phyloP scores from a whole-genome alignment of 2,329 filamentous ascomycete species.

The Daldinia sp. region DNA sequence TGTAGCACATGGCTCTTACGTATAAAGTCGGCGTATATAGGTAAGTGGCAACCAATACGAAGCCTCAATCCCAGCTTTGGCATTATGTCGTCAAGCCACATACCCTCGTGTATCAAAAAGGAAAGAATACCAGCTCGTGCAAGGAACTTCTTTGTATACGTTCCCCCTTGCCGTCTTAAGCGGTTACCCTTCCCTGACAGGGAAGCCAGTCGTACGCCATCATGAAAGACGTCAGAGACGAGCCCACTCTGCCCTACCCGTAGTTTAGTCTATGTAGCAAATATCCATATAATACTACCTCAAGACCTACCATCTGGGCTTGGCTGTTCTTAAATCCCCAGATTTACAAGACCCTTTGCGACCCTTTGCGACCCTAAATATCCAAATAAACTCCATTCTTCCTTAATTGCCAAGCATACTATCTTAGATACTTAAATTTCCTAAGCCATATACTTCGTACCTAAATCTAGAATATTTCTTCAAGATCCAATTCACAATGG shows the following conservation, averaged over 20 bases:
- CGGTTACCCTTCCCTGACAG: conserved; percentile 20
- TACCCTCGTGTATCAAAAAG: conserved; percentile 5
- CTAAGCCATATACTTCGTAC: conserved; percentile 10
- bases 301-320: conserved; percentile 15
- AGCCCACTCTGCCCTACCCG: conserved; percentile 11
- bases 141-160: conserved; percentile 27
- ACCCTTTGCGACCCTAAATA: conserved; percentile 22
- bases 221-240: conserved; percentile 40
- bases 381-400: conserved; percentile 11
- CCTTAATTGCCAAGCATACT: conserved; percentile 27
- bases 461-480: neutral
- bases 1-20: conserved; percentile 17
- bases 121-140: conserved; percentile 14
- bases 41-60: conserved; percentile 34
- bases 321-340: conserved; percentile 35
- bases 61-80: conserved; percentile 29
- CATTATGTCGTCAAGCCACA: conserved; percentile 37
- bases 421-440: conserved; percentile 5
- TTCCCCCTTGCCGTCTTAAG: conserved; percentile 32
- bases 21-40: conserved; percentile 12
- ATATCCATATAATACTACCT: conserved; percentile 32
- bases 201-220: conserved; percentile 24
- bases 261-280: conserved; percentile 14
- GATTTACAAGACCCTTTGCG: conserved; percentile 21
- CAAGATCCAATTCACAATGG: conserved; percentile 60